Evolutionary conservation across 805 yeast species (phyloP).

Genomic region (Yamadazyma olivae): DNA sequence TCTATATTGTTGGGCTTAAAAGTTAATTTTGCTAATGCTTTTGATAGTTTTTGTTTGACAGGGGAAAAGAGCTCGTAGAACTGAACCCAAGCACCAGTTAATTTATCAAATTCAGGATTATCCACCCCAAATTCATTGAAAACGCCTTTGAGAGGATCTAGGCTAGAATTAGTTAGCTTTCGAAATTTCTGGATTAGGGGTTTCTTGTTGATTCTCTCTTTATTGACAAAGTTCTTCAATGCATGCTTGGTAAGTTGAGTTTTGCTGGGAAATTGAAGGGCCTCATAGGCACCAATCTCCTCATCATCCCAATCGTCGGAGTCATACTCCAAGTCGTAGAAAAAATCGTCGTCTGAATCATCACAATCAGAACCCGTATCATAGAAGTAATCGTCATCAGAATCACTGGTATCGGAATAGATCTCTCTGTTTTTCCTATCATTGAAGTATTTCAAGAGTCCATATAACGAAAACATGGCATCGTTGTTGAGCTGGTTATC

Average conservation of each 20-base stretch:
- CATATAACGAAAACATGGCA: constrained; percentile 2
- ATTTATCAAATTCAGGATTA: not conserved
- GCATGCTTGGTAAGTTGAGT: not conserved
- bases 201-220: constrained; percentile 3
- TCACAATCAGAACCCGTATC: constrained; percentile 5
- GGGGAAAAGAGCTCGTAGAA: constrained; percentile 7
- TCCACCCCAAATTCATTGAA: constrained; percentile 1
- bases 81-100: constrained; percentile 3
- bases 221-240: not conserved
- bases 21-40: not conserved
- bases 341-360: constrained; percentile 2
- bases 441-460: constrained; percentile 3
- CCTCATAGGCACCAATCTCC: too few species aligned
- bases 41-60: constrained; percentile 2
- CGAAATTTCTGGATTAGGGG: constrained; percentile 2
- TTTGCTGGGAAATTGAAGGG: not conserved
- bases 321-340: constrained; percentile 4
- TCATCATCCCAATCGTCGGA: constrained; percentile 3
- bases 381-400: constrained; percentile 1
- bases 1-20: too few species aligned
- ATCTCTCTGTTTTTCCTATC: not conserved
- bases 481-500: too few species aligned
- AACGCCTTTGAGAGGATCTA: constrained; percentile 3
- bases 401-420: not conserved
- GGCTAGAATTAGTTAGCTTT: constrained; percentile 4